Percentiles rank a stretch among this genome's conserved stretches.
These are phyloP conservation scores for Xylaria bambusicola DNA, from an alignment of 495 filamentous ascomycete species.

Conservation along the genomic window DNA sequence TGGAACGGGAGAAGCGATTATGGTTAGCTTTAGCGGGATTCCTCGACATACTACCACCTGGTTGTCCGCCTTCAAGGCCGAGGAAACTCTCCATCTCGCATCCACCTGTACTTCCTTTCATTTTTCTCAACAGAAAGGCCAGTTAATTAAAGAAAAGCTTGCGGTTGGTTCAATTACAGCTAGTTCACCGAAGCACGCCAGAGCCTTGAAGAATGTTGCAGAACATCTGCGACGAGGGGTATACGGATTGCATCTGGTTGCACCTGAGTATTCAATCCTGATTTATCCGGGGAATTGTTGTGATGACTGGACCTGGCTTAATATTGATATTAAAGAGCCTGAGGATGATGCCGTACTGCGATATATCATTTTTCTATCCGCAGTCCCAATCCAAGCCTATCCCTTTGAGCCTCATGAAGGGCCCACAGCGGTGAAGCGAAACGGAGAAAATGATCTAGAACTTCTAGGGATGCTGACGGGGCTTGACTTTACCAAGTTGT, in stretches of 20 bases:
- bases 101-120: constrained; percentile 17
- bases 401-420: constrained; percentile 20
- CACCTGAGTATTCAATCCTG: constrained; percentile 39
- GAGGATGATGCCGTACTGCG: constrained; percentile 31
- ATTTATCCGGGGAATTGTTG: constrained; percentile 44
- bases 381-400: constrained; percentile 20
- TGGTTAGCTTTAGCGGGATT: constrained; percentile 38
- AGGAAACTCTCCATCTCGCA: constrained; percentile 25
- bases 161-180: constrained; percentile 24
- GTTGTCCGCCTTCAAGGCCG: constrained; percentile 38
- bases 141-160: constrained; percentile 22
- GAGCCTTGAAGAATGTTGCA: constrained; percentile 30
- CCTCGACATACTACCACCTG: constrained; percentile 31
- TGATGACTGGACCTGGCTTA: constrained; percentile 38
- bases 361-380: constrained; percentile 38
- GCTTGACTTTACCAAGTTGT: constrained; percentile 23
- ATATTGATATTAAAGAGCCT: constrained; percentile 21
- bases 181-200: constrained; percentile 17
- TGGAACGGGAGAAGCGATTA: constrained; percentile 13
- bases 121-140: constrained; percentile 23
- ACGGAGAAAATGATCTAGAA: background rate
- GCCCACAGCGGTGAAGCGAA: constrained; percentile 9
- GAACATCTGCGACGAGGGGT: constrained; percentile 32
- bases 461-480: constrained; percentile 17
- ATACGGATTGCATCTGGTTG: constrained; percentile 35